Base-by-base conservation (phyloP, 129 eudicot genomes). In the Flaveria trinervia region DNA sequence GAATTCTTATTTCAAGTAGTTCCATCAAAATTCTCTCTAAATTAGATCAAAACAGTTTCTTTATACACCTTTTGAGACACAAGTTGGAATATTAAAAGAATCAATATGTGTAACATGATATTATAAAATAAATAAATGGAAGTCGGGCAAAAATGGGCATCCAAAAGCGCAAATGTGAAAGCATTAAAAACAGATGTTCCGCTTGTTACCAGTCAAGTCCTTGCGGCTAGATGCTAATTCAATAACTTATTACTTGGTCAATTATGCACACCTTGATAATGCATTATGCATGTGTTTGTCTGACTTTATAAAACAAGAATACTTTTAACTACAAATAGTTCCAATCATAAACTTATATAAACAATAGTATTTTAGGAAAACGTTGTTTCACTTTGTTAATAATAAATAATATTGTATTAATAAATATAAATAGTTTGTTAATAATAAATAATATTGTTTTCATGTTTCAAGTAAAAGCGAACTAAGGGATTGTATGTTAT, bases 241-340 rank as follows among this genome's bases (percentile, higher is more conserved):
- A 66, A 9, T 54, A 45, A 45, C 50, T 45, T 45, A 45, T 45
- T 66, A 66, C 25, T 25, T 54, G 83, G 83, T 80, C 83, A 80
- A 80, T 45, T 55, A 73, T 44, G 51, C 71, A 46, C 72, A 78
- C n/a, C 82, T 78, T 60, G 15, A 33, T 65, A 7, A 71, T 26
- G 49, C 13, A 17, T 70, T 4, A 72, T 51, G 52, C 20, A 13
- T 70, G 10, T 70, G 75, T 68, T 69, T 41, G 16, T 22, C 44
- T 57, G 59, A 77, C 69, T 43, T 54, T 8, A 9, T 49, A 45
- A 25, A 41, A 77, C 23, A 52, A 54, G 18, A 23, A 39, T 39
- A 9, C 6, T 30, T 9, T 65, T 26, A 50, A 30, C 17, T 51
- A 12, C 18, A 39, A 6, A 12, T 54, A 5, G 18, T n/a, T 33